Percentiles rank a stretch among this genome's conserved stretches.
These are phyloP conservation scores for Geotrichum cucujoidarum DNA, from an alignment of 1,139 yeast genomes.

Conservation along the genomic window DNA sequence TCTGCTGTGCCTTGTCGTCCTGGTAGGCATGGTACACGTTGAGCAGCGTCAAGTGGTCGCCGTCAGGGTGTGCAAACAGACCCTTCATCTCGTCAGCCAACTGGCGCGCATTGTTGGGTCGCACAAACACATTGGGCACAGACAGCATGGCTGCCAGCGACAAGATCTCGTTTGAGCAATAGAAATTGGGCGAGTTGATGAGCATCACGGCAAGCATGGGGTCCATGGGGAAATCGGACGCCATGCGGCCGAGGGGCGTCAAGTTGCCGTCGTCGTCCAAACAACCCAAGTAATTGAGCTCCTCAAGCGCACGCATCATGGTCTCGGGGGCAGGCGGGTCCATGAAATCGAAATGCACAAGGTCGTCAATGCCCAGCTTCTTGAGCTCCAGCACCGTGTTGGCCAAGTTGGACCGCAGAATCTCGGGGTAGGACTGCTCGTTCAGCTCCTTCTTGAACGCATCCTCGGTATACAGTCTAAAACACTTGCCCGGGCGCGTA, in stretches of 20 bases:
- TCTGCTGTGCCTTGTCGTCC: conserved; percentile 54
- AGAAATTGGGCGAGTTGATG: conserved; percentile 77
- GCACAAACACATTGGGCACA: conserved; percentile 89
- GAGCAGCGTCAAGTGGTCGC: conserved; percentile 87
- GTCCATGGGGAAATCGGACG: conserved; percentile 91
- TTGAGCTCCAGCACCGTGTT: conserved; percentile 89
- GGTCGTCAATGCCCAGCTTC: conserved; percentile 89
- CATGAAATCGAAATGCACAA: conserved; percentile 97
- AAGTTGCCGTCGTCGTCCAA: conserved; percentile 88
- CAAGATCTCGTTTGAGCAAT: conserved; percentile 83
- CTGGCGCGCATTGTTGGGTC: conserved; percentile 85
- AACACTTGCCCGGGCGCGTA: conserved; percentile 97
- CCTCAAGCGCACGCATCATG: conserved; percentile 98
- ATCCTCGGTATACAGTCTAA: conserved; percentile 92
- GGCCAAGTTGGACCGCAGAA: conserved; percentile 82
- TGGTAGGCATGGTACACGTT: conserved; percentile 85
- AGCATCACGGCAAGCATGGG: conserved; percentile 93
- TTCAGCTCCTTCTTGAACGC: conserved; percentile 91
- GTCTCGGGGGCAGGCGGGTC: conserved; percentile 99
- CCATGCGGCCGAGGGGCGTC: conserved; percentile 81
- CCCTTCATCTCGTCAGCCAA: conserved; percentile 90
- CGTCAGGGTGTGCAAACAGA: conserved; percentile 86
- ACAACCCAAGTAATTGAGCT: conserved; percentile 82
- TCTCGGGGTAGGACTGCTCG: conserved; percentile 95
- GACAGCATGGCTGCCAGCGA: conserved; percentile 86